These are phyloP conservation scores for Mucor indicus DNA, from an alignment of 371 early-diverging fungal species.

Conservation along the genomic window DNA sequence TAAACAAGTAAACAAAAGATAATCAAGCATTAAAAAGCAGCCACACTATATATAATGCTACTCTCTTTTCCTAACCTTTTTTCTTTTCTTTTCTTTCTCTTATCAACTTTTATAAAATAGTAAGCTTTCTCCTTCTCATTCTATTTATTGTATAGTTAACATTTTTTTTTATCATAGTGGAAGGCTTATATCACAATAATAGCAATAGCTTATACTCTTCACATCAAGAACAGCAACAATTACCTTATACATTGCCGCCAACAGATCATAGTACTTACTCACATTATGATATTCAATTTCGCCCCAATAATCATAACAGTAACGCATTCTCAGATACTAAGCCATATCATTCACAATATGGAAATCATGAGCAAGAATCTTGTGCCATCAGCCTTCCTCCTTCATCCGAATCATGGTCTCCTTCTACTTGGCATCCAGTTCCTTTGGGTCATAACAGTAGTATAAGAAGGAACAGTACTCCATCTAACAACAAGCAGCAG, in stretches of 20 bases:
- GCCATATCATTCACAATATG: slow-evolving; percentile 14
- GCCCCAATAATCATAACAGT: too few relatives aligned
- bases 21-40: slow-evolving; percentile 22
- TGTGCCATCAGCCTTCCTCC: too few relatives aligned
- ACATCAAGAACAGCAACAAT: too few relatives aligned
- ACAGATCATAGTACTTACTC: slow-evolving; percentile 17
- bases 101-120: not conserved
- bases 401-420: too few relatives aligned
- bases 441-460: too few relatives aligned
- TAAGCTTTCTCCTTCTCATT: slow-evolving; percentile 4
- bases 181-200: slow-evolving; percentile 40
- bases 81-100: not conserved
- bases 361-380: too few relatives aligned
- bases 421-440: too few relatives aligned
- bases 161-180: slow-evolving; percentile 17
- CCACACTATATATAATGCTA: not conserved
- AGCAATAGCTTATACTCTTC: slow-evolving; percentile 32
- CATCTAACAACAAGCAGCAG: too few relatives aligned
- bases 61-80: not conserved
- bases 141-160: too few relatives aligned
- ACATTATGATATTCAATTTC: slow-evolving; percentile 19
- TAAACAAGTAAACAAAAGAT: slow-evolving; percentile 20
- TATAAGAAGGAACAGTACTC: too few relatives aligned
- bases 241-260: slow-evolving; percentile 28
- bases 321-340: slow-evolving; percentile 31